Conservation (phyloP, 768 basidiomycete genomes). For the Russula griseocarnosa region DNA sequence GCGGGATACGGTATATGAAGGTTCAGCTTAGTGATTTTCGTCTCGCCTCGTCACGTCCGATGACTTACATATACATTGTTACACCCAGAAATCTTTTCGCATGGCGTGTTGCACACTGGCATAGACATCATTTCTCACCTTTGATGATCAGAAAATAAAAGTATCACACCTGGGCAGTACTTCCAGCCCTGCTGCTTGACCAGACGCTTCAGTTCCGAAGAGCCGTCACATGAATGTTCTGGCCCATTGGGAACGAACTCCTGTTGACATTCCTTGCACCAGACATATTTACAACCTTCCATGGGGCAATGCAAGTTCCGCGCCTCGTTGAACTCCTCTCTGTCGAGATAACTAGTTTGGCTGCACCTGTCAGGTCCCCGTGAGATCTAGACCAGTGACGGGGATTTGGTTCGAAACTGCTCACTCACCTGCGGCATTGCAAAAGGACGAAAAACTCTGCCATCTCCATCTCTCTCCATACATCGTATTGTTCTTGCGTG, state of each 20-base stretch:
- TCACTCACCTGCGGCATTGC: constrained; percentile 48
- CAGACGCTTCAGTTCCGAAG: constrained; percentile 33
- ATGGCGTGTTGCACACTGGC: constrained; percentile 46
- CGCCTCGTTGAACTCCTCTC: constrained; percentile 30
- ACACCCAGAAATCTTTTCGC: constrained; percentile 51
- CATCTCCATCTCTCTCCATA: constrained; percentile 47
- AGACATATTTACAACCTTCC: constrained; percentile 32
- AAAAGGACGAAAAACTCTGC: constrained; percentile 42
- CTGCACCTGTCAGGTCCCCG: constrained; percentile 20
- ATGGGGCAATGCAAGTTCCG: constrained; percentile 32
- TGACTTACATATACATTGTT: constrained; percentile 49
- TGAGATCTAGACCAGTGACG: background rate
- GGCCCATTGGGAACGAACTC: constrained; percentile 29
- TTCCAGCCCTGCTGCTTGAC: constrained; percentile 36
- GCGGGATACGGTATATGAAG: background rate
- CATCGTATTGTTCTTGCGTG: constrained; percentile 39
- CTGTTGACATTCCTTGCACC: constrained; percentile 37
- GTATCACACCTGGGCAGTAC: constrained; percentile 33
- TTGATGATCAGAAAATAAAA: no score
- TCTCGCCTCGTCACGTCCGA: background rate
- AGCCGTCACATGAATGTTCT: constrained; percentile 35
- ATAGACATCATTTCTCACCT: background rate
- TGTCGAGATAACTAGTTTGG: constrained; percentile 30
- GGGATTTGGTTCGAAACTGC: background rate
- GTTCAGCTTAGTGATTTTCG: background rate